A percentile compares a stretch with the other conserved stretches of the same genome.
These are phyloP conservation scores for Metschnikowia chrysomelidarum DNA, from an alignment of 805 yeast species.

Conservation along the genomic window DNA sequence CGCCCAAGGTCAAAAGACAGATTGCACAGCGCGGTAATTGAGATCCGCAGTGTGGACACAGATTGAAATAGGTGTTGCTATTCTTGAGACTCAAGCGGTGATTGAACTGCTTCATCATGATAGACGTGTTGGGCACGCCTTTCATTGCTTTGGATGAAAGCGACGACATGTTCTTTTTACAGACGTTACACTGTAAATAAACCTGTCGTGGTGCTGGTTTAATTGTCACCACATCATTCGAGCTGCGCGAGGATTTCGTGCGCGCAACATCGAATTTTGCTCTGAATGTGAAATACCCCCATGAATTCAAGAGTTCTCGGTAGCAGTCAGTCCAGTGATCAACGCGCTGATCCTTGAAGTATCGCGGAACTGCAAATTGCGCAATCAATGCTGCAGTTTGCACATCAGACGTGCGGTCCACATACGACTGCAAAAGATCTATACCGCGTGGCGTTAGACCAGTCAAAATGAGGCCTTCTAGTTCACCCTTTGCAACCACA, in stretches of 20 bases:
- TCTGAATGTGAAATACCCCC: slow-evolving; percentile 19
- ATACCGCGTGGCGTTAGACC: slow-evolving; percentile 89
- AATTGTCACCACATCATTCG: slow-evolving; percentile 46
- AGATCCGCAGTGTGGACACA: slow-evolving; percentile 84
- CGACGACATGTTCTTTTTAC: slow-evolving; percentile 68
- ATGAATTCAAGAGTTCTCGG: slow-evolving; percentile 18
- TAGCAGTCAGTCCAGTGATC: slow-evolving; percentile 67
- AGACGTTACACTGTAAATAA: slow-evolving; percentile 74
- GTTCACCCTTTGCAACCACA: slow-evolving; percentile 75
- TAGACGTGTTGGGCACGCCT: slow-evolving; percentile 12
- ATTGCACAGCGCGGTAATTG: slow-evolving; percentile 90
- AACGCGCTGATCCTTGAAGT: slow-evolving; percentile 69
- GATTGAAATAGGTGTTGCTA: slow-evolving; percentile 23
- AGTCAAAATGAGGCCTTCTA: slow-evolving; percentile 86
- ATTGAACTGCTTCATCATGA: slow-evolving; percentile 35
- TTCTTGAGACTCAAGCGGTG: slow-evolving; percentile 20
- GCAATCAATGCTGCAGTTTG: slow-evolving; percentile 87
- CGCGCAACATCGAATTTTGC: slow-evolving; percentile 86
- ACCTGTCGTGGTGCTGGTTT: slow-evolving; percentile 68
- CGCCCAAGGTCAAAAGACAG: slow-evolving; percentile 78
- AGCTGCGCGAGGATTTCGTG: slow-evolving; percentile 56
- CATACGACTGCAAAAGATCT: slow-evolving; percentile 79
- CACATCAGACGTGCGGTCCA: slow-evolving; percentile 83
- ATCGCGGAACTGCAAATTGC: slow-evolving; percentile 80
- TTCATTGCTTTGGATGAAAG: slow-evolving; percentile 22